Percentiles rank a stretch among this genome's conserved stretches.
Evolutionary conservation across 2,329 filamentous ascomycete species (phyloP).

Genomic region (Phyllosticta citrichinensis): DNA sequence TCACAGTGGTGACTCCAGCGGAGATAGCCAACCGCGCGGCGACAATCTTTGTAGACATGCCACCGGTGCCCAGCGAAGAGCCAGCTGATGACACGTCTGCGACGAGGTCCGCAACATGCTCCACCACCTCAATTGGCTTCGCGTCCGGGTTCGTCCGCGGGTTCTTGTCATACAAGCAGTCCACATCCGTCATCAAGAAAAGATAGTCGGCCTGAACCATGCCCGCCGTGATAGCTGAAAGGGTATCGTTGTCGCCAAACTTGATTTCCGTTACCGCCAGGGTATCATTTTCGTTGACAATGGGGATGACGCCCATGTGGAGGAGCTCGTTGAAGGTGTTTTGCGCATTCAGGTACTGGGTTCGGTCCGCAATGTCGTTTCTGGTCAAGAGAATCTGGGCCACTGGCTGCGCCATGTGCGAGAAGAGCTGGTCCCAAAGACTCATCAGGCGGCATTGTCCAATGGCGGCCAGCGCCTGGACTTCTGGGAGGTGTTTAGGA

Average conservation of each 20-base stretch:
- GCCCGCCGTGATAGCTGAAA: conserved; percentile 90
- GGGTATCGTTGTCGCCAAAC: conserved; percentile 96
- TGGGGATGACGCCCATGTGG: conserved; percentile 92
- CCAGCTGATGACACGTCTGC: conserved; percentile 89
- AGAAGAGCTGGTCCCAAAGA: conserved; percentile 89
- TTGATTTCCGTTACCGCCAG: conserved; percentile 97
- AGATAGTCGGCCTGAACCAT: conserved; percentile 97
- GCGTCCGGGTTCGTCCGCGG: conserved; percentile 78
- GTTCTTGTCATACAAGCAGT: conserved; percentile 95
- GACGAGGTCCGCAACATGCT: conserved; percentile 71
- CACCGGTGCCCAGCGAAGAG: conserved; percentile 81
- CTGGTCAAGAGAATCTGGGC: conserved; percentile 90
- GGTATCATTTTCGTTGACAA: conserved; percentile 98
- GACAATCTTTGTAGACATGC: conserved; percentile 96
- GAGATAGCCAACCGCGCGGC: conserved; percentile 87
- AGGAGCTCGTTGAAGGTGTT: conserved; percentile 87
- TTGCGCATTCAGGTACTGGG: conserved; percentile 91
- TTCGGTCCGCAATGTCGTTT: conserved; percentile 93
- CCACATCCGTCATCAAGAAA: conserved; percentile 98
- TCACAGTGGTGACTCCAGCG: conserved; percentile 89
- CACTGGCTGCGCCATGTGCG: conserved; percentile 77
- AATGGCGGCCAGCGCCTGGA: conserved; percentile 91
- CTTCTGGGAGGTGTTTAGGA: conserved; percentile 80
- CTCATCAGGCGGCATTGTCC: conserved; percentile 92
- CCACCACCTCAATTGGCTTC: conserved; percentile 80